These are phyloP conservation scores for Penicillium samsonianum DNA, from an alignment of 495 filamentous ascomycete species.

Conservation along the genomic window DNA sequence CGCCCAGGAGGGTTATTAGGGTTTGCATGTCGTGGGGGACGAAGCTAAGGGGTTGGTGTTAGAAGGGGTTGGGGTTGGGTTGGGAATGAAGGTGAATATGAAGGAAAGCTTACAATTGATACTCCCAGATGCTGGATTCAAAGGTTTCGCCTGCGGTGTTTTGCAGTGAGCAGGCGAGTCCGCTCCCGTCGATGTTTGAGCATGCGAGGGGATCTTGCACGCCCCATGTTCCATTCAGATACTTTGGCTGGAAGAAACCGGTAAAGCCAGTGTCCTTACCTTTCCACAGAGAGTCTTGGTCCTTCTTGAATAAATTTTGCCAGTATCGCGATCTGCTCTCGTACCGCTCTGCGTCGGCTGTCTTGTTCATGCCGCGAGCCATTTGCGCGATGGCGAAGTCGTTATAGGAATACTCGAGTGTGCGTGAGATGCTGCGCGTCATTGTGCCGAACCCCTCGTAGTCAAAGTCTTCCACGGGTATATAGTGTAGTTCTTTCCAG, in stretches of 20 bases:
- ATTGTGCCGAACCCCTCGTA: conserved; percentile 71
- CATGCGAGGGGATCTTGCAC: conserved; percentile 57
- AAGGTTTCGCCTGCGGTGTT: conserved; percentile 58
- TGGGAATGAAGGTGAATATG: neutral
- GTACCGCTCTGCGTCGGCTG: conserved; percentile 59
- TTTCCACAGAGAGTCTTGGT: conserved; percentile 49
- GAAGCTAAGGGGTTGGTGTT: conserved; percentile 47
- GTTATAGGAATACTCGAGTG: conserved; percentile 71
- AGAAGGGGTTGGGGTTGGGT: neutral
- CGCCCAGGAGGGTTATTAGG: conserved; percentile 61
- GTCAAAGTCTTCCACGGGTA: conserved; percentile 71
- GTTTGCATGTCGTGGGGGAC: conserved; percentile 71
- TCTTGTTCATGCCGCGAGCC: conserved; percentile 56
- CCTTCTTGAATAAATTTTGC: conserved; percentile 68
- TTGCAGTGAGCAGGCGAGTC: conserved; percentile 64
- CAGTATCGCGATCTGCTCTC: conserved; percentile 62
- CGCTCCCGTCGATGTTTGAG: conserved; percentile 45
- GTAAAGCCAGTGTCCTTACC: conserved; percentile 51
- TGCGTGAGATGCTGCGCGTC: conserved; percentile 67
- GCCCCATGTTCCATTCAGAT: conserved; percentile 59
- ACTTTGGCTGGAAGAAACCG: conserved; percentile 69
- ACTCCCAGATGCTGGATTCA: conserved; percentile 70
- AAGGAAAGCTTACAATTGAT: conserved; percentile 55
- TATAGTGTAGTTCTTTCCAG: conserved; percentile 66
- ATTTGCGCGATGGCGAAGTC: conserved; percentile 64